Base-by-base conservation (phyloP, 2,329 filamentous ascomycete species). In the Dothiorella sarmentorum region DNA sequence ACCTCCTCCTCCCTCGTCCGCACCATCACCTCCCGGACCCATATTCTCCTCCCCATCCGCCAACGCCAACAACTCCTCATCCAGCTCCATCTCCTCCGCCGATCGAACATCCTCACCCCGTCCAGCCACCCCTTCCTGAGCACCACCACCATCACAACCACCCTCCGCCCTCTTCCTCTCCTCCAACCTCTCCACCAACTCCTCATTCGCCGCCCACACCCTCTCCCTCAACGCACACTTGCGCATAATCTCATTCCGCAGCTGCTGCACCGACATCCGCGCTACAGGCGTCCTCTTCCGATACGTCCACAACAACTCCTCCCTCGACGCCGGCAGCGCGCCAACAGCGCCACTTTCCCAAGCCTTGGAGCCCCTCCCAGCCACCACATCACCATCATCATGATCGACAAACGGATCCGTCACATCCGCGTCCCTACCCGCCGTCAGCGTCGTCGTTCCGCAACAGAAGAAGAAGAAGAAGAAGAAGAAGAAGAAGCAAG, bases 51-150 rank as follows among this genome's bases (percentile, higher is more conserved):
- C 56, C 7, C 26, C 49, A 4, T 49, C 62, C 31, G 13, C 17
- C 55, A 40, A 51, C 20, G 18, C 40, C 49, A 49, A 44, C 35
- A 52, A 22, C 42, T 56, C 60, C 11, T 4, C 22, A n/a, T 33
- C 58, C n/a, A 47, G 13, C 3, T 31, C 29, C 13, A 24, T 42
- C 10, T 13, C n/a, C 27, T 37, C 55, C 15, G 45, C 7, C 42
- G 58, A 22, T n/a, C 38, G 11, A 26, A 38, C 27, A 56, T 27
- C 22, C 26, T 22, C 31, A 38, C 55, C 7, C 11, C 18, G 37
- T 15, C 42, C 29, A 22, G 29, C 58, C 26, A 43, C 29, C 7
- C 24, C 26, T 26, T n/a, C 52, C 49, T 26, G n/a, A 2, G 29
- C 29, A 18, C 24, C 17, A 20, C 9, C 27, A 20, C 18, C n/a